phyloP scores from a whole-genome alignment of 208 protist species.

The Endotrypanum monterogeii region DNA sequence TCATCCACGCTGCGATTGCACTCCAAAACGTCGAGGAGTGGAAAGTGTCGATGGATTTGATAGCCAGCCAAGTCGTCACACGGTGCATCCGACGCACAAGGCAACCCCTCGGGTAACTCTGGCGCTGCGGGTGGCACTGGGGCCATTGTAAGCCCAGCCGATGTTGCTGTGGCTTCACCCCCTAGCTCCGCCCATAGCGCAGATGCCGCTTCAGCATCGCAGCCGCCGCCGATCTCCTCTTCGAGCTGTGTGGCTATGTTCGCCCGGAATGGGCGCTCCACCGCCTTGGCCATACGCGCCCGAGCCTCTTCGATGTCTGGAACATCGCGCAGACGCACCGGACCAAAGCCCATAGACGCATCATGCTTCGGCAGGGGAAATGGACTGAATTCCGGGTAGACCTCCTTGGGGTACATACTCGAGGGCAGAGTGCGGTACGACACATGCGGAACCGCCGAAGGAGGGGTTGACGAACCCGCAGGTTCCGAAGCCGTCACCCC shows the following conservation, averaged over 20 bases:
- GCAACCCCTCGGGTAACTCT: neutral
- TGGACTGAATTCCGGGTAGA: slow-evolving; percentile 68
- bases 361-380: slow-evolving; percentile 89
- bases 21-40: slow-evolving; percentile 70
- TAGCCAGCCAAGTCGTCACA: slow-evolving; percentile 50
- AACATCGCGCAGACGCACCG: slow-evolving; percentile 74
- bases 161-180: neutral
- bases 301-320: slow-evolving; percentile 68
- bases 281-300: slow-evolving; percentile 29
- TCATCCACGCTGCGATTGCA: slow-evolving; percentile 73
- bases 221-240: neutral
- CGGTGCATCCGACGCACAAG: slow-evolving; percentile 1
- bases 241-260: neutral
- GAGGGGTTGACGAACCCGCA: neutral
- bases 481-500: neutral
- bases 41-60: slow-evolving; percentile 50
- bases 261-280: neutral
- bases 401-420: slow-evolving; percentile 72
- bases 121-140: neutral
- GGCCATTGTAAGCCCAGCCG: neutral
- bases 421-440: slow-evolving; percentile 40
- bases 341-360: slow-evolving; percentile 72
- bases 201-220: neutral
- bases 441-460: slow-evolving; percentile 16
- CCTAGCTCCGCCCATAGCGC: slow-evolving; percentile 10